These are phyloP conservation scores for Iris pallida DNA, from an alignment of 116 monocot species.

Conservation along the genomic window DNA sequence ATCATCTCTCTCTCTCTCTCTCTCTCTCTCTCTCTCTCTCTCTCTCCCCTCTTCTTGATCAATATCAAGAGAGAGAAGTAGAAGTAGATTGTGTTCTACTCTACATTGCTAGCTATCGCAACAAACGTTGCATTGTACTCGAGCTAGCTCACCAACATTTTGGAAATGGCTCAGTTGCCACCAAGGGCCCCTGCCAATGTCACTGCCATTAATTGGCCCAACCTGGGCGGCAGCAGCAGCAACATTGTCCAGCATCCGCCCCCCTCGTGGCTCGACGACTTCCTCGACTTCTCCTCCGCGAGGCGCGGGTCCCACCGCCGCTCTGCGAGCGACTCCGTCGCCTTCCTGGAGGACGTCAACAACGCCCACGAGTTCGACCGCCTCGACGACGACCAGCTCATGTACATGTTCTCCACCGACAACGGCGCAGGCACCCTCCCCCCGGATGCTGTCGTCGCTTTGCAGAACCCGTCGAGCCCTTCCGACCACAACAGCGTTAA, in stretches of 20 bases:
- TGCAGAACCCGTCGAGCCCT: conserved; percentile 7
- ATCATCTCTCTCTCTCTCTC: conserved; percentile 1
- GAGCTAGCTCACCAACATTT: background rate
- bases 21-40: background rate
- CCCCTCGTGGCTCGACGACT: conserved; percentile 45
- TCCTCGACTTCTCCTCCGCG: conserved; percentile 54
- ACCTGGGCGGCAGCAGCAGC: conserved; percentile 15
- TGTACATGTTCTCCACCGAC: conserved; percentile 68
- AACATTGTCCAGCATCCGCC: too few relatives aligned
- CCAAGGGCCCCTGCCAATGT: conserved; percentile 5
- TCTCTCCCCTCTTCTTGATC: background rate
- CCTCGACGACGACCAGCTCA: conserved; percentile 59
- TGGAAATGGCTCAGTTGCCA: conserved; percentile 7
- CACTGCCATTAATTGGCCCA: conserved; percentile 21
- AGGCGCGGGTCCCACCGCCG: conserved; percentile 44
- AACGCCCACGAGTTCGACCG: conserved; percentile 44
- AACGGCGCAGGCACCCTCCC: too few relatives aligned
- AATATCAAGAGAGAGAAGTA: background rate
- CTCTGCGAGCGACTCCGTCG: conserved; percentile 49
- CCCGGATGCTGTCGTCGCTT: background rate
- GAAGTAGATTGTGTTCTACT: background rate
- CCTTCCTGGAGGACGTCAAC: conserved; percentile 30
- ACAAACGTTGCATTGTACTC: background rate
- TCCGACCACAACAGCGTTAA: conserved; percentile 29
- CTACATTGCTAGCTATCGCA: background rate